These are phyloP conservation scores for Thielaviopsis ethacetica DNA, from an alignment of 2,329 filamentous ascomycete species.

Conservation along the genomic window DNA sequence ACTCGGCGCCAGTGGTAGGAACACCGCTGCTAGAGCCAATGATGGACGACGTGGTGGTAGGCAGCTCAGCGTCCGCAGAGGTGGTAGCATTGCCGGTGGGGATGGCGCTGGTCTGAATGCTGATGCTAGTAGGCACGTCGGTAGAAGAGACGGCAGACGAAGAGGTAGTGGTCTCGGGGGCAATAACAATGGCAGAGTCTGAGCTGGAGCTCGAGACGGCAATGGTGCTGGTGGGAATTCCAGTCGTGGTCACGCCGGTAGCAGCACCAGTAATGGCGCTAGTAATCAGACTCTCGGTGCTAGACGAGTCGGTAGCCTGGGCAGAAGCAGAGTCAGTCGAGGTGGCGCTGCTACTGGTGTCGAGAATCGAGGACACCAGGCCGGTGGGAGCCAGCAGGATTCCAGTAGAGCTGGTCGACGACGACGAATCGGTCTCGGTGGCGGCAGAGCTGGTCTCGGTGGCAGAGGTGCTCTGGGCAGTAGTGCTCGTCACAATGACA, in stretches of 20 bases:
- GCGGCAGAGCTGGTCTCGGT: neutral
- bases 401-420: constrained; percentile 12
- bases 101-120: neutral
- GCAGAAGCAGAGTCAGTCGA: constrained; percentile 11
- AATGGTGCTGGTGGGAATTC: neutral
- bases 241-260: constrained; percentile 5
- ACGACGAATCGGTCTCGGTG: neutral
- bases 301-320: constrained; percentile 12
- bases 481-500: neutral
- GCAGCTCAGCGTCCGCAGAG: constrained; percentile 5
- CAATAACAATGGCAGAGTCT: constrained; percentile 1
- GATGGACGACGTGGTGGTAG: constrained; percentile 2
- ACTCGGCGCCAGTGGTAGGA: constrained; percentile 7
- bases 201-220: neutral
- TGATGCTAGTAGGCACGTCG: neutral
- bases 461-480: neutral
- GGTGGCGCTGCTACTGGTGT: neutral
- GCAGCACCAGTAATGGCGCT: constrained; percentile 6
- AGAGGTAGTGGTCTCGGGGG: constrained; percentile 13
- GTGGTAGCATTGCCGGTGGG: neutral
- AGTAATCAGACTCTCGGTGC: constrained; percentile 3
- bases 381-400: constrained; percentile 20
- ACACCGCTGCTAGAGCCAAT: constrained; percentile 6
- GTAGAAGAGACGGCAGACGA: constrained; percentile 13
- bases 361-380: constrained; percentile 16